Evolutionary conservation across 805 yeast species (phyloP).

Genomic region (Saccharomyces paradoxus): DNA sequence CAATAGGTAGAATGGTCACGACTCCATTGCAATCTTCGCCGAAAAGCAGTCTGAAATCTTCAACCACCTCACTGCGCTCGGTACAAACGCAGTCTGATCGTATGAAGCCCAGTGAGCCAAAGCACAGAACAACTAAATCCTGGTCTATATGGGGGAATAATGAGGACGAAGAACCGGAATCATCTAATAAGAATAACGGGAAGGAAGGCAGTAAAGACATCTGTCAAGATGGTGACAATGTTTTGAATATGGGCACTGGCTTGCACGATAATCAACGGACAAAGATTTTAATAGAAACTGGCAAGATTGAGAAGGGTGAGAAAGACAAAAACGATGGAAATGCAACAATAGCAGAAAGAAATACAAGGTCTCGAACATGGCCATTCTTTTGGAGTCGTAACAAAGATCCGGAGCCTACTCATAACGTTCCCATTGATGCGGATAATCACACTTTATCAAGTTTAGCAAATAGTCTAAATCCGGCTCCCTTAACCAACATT

Average conservation of each 20-base stretch:
- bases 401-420: neutral
- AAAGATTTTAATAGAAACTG: neutral
- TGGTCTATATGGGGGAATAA: neutral
- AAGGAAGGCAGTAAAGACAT: neutral
- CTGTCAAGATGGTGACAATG: neutral
- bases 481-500: conserved; percentile 9
- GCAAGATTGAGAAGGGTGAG: neutral
- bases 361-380: neutral
- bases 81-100: neutral
- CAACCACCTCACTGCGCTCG: neutral
- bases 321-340: neutral
- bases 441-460: neutral
- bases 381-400: neutral
- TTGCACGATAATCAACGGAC: neutral
- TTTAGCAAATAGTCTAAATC: neutral
- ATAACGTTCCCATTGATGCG: neutral
- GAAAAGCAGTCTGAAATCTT: neutral
- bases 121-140: neutral
- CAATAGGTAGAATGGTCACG: neutral
- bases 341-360: neutral
- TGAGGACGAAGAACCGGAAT: neutral
- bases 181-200: neutral
- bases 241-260: neutral
- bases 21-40: neutral
- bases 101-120: neutral